Base-by-base conservation (phyloP, 169 alveolate species). In the Ichthyophthirius multifiliis region DNA sequence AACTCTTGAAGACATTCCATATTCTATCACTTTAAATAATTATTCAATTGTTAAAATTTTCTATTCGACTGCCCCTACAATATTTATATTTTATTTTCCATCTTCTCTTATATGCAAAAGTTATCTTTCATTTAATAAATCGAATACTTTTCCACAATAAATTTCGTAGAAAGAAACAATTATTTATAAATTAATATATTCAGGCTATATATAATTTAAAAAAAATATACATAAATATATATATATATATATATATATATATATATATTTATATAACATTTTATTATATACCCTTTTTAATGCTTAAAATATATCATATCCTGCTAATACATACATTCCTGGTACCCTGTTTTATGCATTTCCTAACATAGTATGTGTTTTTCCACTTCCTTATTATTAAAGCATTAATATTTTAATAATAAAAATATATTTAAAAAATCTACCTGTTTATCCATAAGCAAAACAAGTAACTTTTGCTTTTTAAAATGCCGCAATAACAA, bases 141-240 rank as follows among this genome's bases (percentile, higher is more conserved):
- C 99, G 78, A 94, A 98, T 35, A 99, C 95, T 90, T 98, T 98
- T 44, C 99, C 99, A 83, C 99, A 98, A 87, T 99, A 99, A 65
- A 99, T 98, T 89, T 99, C 99, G 84, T 97, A 98, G 94, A 98
- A 99, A 62, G 99, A 96, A 37, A 98, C 97, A 83, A 84, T 85
- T 30, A 97, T 90, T 23, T 92, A 65, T 20, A 93, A 82, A 43
- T 89, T 86, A 5, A 87, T 77, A 74, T 88, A 86, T 41, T 76
- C 67, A 64, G 83, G 86, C 83, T 67, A 78, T 37, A n/a, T 18
- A 12, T 64, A 15, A 0, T 55, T 55, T n/a, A n/a, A n/a, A n/a
- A n/a, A n/a, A n/a, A n/a, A n/a, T n/a, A n/a, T n/a, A n/a, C n/a
- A n/a, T n/a, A n/a, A n/a, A n/a, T n/a, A n/a, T n/a, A n/a, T n/a